Evolutionary conservation across 768 basidiomycete species (phyloP).

Genomic region (Suillus luteus): DNA sequence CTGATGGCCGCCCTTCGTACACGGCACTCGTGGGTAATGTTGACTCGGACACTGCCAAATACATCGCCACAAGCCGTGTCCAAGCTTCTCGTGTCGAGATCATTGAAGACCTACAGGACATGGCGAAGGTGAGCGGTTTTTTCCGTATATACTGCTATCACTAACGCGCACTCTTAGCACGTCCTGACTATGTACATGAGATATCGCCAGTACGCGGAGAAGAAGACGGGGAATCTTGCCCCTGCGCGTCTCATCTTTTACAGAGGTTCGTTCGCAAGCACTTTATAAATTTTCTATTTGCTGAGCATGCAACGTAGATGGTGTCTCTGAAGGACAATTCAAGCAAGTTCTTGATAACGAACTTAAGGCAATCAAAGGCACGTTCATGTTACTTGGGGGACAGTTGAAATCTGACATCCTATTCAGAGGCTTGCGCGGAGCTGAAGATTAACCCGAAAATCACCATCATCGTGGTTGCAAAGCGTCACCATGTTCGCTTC

Average conservation of each 20-base stretch:
- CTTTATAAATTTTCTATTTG: neutral
- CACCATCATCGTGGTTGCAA: slow-evolving; percentile 80
- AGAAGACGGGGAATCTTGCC: slow-evolving; percentile 39
- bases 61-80: slow-evolving; percentile 59
- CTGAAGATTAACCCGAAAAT: slow-evolving; percentile 63
- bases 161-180: slow-evolving; percentile 40
- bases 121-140: slow-evolving; percentile 52
- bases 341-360: slow-evolving; percentile 55
- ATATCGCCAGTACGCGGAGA: slow-evolving; percentile 59
- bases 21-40: slow-evolving; percentile 80
- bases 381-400: slow-evolving; percentile 10
- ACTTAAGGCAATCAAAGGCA: slow-evolving; percentile 60
- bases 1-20: slow-evolving; percentile 79
- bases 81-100: slow-evolving; percentile 75
- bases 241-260: slow-evolving; percentile 79
- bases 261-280: slow-evolving; percentile 47
- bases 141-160: neutral
- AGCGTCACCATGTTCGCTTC: slow-evolving; percentile 50
- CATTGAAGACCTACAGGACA: slow-evolving; percentile 67
- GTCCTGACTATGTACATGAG: slow-evolving; percentile 57
- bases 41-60: slow-evolving; percentile 76
- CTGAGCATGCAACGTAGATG: slow-evolving; percentile 37
- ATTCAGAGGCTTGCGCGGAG: slow-evolving; percentile 61
- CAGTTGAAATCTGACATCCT: slow-evolving; percentile 11
- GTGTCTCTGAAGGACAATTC: slow-evolving; percentile 61